Base-by-base conservation (phyloP, 2,329 filamentous ascomycete species). In the Verruconis gallopava region DNA sequence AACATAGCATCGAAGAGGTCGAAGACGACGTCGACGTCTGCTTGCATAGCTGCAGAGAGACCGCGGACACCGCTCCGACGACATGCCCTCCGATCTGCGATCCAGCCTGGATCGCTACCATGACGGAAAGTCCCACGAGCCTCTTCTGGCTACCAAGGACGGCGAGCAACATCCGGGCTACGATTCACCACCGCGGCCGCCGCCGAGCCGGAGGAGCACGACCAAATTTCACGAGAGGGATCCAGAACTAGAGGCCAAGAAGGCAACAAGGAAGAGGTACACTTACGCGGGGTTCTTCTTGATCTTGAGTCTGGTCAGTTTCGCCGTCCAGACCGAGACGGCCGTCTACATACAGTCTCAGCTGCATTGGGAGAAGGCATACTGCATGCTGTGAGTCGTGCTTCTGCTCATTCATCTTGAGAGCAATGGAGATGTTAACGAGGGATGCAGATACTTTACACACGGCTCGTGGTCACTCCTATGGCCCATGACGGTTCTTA, bases 341-440 rank as follows among this genome's bases (percentile, higher is more conserved):
- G 89, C 88, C 9, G 79, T 93, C 6, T 88, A 95, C 64, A 91
- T 98, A 47, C 89, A 96, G 65, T 80, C 89, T 58, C 79, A 91
- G 46, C 65, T 95, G 48, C 78, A 82, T 48, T 98, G 91, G 91
- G 77, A 93, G 65, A 98, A 98, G 67, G 85, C 91, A n/a, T 98
- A 95, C 66, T 93, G 85, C 69, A 98, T 98, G 91, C 76, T 98
- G 71, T 95, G 65, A 65, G 65, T 59, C 12, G 5, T 11, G n/a
- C 21, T n/a, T n/a, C n/a, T n/a, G n/a, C n/a, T n/a, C n/a, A n/a
- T n/a, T n/a, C n/a, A 15, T 44, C 9, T 19, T 19, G 12, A 14
- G n/a, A 22, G 36, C 19, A 20, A 37, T 13, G 5, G 13, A 17
- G 15, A n/a, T 34, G 5, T 6, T 12, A 9, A 37, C 43, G 40